Percentiles rank a stretch among this genome's conserved stretches.
phyloP scores from a whole-genome alignment of 1,139 yeast species.

The Candida tetrigidarum region DNA sequence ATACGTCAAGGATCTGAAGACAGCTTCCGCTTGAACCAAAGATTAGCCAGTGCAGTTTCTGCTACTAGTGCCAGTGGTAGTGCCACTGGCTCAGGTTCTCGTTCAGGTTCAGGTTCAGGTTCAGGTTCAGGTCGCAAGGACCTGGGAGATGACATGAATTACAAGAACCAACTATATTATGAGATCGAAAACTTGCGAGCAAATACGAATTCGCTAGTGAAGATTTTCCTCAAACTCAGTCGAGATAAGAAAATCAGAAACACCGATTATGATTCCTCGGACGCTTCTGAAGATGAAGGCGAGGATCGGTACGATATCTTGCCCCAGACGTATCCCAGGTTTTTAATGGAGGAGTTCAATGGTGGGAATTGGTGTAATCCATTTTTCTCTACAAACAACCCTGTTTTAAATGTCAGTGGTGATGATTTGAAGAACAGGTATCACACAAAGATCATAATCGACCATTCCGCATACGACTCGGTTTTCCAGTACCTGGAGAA shows the following conservation, averaged over 20 bases:
- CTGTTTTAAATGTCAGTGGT: slow-evolving; percentile 48
- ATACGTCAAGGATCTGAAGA: slow-evolving; percentile 24
- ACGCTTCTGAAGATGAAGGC: slow-evolving; percentile 39
- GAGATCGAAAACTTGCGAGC: slow-evolving; percentile 39
- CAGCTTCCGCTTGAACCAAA: slow-evolving; percentile 3
- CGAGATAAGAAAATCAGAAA: slow-evolving; percentile 35
- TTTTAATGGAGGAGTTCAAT: slow-evolving; percentile 62
- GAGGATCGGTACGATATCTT: slow-evolving; percentile 43
- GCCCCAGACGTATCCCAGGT: slow-evolving; percentile 73
- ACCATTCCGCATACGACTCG: slow-evolving; percentile 48
- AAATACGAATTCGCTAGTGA: slow-evolving; percentile 33
- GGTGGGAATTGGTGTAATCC: slow-evolving; percentile 81
- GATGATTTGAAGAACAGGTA: slow-evolving; percentile 47
- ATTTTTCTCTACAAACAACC: slow-evolving; percentile 50
- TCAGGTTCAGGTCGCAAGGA: slow-evolving; percentile 1
- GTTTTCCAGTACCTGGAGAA: slow-evolving; percentile 41
- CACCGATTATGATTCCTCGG: slow-evolving; percentile 46
- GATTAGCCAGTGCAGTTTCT: background rate
- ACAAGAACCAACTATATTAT: slow-evolving; percentile 39
- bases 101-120: no score
- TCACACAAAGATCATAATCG: slow-evolving; percentile 53
- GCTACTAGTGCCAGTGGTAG: no score
- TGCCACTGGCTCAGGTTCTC: background rate
- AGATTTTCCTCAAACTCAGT: slow-evolving; percentile 35
- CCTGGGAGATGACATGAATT: slow-evolving; percentile 21